These are phyloP conservation scores for Fraxinus sp. DNA, from an alignment of 305 asterid genomes.

Conservation along the genomic window DNA sequence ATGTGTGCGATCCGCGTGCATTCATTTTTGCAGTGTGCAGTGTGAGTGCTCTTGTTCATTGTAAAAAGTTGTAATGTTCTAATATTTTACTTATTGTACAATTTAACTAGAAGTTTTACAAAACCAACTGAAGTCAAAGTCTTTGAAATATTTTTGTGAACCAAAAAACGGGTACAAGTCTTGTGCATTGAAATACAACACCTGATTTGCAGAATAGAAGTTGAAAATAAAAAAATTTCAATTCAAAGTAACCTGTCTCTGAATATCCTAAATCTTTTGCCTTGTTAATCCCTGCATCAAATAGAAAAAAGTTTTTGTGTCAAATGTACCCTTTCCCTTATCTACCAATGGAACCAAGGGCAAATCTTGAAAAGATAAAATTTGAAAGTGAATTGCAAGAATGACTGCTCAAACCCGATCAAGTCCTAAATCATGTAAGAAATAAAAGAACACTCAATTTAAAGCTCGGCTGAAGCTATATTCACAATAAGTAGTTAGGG, in stretches of 20 bases:
- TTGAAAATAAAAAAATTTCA: slow-evolving; percentile 21
- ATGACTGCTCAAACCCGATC: slow-evolving; percentile 25
- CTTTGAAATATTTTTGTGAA: neutral
- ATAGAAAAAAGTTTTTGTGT: no score
- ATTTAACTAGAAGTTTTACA: neutral
- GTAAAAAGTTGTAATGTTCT: neutral
- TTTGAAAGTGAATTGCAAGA: neutral
- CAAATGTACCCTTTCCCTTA: neutral
- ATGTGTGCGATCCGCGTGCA: neutral
- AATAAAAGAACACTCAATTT: slow-evolving; percentile 28
- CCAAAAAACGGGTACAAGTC: slow-evolving; percentile 22
- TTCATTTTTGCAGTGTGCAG: neutral
- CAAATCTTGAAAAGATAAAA: neutral
- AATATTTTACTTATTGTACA: neutral
- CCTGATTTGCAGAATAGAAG: slow-evolving; percentile 15
- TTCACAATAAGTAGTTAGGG: neutral
- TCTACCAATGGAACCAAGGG: neutral
- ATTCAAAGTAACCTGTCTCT: neutral
- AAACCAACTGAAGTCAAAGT: neutral
- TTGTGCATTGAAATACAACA: slow-evolving; percentile 15
- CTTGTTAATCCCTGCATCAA: no score
- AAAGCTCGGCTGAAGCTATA: slow-evolving; percentile 22
- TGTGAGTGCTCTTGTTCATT: neutral
- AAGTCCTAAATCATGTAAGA: slow-evolving; percentile 37
- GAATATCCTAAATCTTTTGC: neutral